Percentiles rank a stretch among this genome's conserved stretches.
These are phyloP conservation scores for thale cress (Arabidopsis thaliana) DNA, from an alignment of 345 rosid species.

Conservation along the genomic window DNA sequence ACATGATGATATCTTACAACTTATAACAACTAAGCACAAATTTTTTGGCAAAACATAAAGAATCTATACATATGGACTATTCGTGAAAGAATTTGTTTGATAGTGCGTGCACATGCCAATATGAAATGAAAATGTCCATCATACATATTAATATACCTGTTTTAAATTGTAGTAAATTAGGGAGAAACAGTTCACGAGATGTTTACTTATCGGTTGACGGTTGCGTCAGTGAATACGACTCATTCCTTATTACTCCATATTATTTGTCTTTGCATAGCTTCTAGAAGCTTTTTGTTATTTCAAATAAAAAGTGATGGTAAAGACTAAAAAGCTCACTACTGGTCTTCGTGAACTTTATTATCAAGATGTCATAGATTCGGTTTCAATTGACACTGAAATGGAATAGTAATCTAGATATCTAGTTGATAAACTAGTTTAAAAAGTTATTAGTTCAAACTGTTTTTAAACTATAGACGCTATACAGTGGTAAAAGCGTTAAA, in stretches of 20 bases:
- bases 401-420: not conserved
- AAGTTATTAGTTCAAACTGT: not conserved
- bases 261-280: slow-evolving; percentile 13
- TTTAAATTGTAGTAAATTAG: too few species aligned
- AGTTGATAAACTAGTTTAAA: not conserved
- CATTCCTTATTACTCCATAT: not conserved
- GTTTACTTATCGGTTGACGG: slow-evolving; percentile 26
- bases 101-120: slow-evolving; percentile 30
- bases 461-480: not conserved
- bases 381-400: not conserved
- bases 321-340: not conserved
- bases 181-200: not conserved
- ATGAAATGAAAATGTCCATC: not conserved
- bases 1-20: not conserved
- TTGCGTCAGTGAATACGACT: slow-evolving; percentile 36
- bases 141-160: too few species aligned
- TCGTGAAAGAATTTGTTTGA: slow-evolving; percentile 23
- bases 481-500: slow-evolving; percentile 12
- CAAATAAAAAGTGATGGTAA: not conserved
- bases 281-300: not conserved
- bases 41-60: not conserved
- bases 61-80: not conserved
- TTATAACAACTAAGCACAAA: not conserved
- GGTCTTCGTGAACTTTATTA: not conserved
- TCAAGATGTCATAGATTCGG: not conserved